A percentile compares a stretch with the other conserved stretches of the same genome.
These are phyloP conservation scores for Strigomonas culicis DNA, from an alignment of 208 protist species.

Conservation along the genomic window DNA sequence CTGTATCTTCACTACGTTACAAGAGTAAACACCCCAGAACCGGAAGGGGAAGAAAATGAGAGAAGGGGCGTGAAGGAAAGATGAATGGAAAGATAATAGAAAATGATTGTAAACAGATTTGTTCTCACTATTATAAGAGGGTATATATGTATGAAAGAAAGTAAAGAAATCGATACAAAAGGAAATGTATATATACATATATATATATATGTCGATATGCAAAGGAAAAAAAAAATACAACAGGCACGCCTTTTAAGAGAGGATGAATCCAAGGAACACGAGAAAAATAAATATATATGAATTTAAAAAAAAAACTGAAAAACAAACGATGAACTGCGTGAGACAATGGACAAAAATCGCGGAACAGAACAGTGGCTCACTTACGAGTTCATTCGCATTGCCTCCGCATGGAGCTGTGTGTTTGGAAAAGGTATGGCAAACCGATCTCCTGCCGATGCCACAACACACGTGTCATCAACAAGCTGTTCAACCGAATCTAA, in stretches of 20 bases:
- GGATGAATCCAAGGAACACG: neutral
- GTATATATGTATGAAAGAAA: neutral
- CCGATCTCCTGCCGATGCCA: slow-evolving; percentile 78
- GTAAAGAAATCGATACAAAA: neutral
- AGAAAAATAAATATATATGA: neutral
- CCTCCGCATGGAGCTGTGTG: slow-evolving; percentile 61
- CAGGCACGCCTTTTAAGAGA: neutral
- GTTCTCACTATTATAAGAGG: too few species aligned
- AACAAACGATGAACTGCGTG: neutral
- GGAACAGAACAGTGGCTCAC: neutral
- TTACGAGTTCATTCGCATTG: slow-evolving; percentile 35
- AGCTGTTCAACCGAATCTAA: slow-evolving; percentile 51
- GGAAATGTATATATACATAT: slow-evolving; percentile 1
- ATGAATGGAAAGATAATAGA: neutral
- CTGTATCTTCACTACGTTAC: neutral
- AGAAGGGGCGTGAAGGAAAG: neutral
- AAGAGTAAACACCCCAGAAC: neutral
- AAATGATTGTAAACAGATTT: neutral
- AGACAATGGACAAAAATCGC: neutral
- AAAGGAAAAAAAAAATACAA: slow-evolving; percentile 5
- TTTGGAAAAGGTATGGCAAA: slow-evolving; percentile 84
- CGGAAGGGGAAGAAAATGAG: neutral
- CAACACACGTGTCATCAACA: slow-evolving; percentile 54
- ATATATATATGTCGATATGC: slow-evolving; percentile 3
- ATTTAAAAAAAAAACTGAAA: neutral